Evolutionary conservation across 495 filamentous ascomycete genomes (phyloP), one percentile per base, ranked within the genome.

Genomic region (Cairneyella variabilis): DNA sequence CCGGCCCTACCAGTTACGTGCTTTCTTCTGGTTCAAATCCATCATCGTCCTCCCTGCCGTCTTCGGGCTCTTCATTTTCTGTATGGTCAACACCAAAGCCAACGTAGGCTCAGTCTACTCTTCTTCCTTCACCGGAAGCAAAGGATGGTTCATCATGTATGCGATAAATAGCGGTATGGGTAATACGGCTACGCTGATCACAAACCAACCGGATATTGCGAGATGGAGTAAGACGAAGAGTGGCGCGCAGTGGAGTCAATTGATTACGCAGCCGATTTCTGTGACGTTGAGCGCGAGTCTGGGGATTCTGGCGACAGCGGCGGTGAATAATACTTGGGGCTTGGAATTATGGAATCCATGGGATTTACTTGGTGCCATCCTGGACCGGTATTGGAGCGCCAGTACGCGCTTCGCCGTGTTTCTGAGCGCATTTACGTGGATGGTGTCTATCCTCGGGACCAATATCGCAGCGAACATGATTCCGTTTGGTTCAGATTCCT

Each of bases 111-210:
- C 51, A 25, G 51, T 71, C 12, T 65, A 65, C 44, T 5, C 55
- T 0, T 54, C 58, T 3, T 55, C 46, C 20, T 52, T 58, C 36
- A 62, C 56, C 9, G 55, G 53, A 17, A 48, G 55, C 25, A 68
- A 62, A 23, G 53, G 56, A 9, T 72, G 70, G 69, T 66, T 72
- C 47, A 68, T 73, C 48, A 60, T 74, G 43, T 63, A 65, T 43
- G 66, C 58, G 18, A 73, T 73, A 30, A 73, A 72, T 50, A 66
- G 60, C 48, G 68, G 68, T 17, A 66, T 74, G 61, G 71, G 71
- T 12, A 72, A 72, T 48, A 71, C 67, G 0, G 67, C 70, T 14
- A 70, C 64, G 1, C 48, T 75, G 8, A 72, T 75, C 54, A 72
- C 68, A 3, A 73, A 71, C 48, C 68, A 74, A 53, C 69, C 71